Evolutionary conservation across 345 rosid species (phyloP).

Genomic region (Geranium brycei): DNA sequence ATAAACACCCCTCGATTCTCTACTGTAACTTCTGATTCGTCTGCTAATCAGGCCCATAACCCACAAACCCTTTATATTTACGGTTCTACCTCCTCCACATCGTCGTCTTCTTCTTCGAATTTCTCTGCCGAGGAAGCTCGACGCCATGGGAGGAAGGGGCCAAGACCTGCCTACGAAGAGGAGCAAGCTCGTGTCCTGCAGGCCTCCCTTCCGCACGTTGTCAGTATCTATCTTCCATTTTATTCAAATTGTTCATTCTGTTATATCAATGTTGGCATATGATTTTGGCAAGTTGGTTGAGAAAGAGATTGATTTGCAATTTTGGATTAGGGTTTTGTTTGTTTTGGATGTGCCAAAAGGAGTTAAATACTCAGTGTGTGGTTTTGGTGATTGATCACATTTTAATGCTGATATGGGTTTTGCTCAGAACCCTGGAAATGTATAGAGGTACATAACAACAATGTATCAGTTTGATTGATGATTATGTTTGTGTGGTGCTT

Average conservation of each 20-base stretch:
- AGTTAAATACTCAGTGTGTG: too few relatives aligned
- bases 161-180: conserved; percentile 41
- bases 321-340: not conserved
- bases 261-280: not conserved
- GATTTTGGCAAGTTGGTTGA: not conserved
- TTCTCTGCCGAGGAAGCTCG: conserved; percentile 23
- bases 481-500: too few relatives aligned
- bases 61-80: conserved; percentile 17
- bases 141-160: conserved; percentile 30
- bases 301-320: not conserved
- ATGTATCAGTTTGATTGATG: too few relatives aligned
- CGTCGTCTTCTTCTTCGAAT: conserved; percentile 19
- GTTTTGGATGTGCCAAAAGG: too few relatives aligned
- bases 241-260: not conserved
- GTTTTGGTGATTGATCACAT: too few relatives aligned
- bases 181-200: conserved; percentile 71
- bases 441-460: too few relatives aligned
- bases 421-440: too few relatives aligned
- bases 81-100: conserved; percentile 21
- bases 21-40: conserved; percentile 22
- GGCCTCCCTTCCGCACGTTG: conserved; percentile 80
- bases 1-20: conserved; percentile 24
- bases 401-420: too few relatives aligned
- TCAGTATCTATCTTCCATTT: conserved; percentile 13
- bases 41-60: conserved; percentile 18